Base-by-base conservation (phyloP, 169 alveolate species). In the Plasmodium cynomolgi region DNA sequence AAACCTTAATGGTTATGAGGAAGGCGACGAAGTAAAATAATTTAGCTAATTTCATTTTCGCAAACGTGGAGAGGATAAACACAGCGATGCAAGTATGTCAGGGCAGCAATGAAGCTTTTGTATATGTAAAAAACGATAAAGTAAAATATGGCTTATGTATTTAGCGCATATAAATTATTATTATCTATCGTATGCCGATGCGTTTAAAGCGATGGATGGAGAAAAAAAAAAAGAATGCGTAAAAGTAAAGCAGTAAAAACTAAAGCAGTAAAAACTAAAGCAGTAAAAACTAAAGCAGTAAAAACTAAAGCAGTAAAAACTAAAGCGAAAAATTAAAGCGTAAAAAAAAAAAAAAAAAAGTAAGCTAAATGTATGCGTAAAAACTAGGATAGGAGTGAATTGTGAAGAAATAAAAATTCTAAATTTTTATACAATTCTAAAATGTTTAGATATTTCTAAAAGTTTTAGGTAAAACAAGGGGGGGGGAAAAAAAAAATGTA, bases 11-110 rank as follows among this genome's bases (percentile, higher is more conserved):
- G 39, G 80, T 26, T 17, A 82, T 31, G 23, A 82, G 91, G 80
- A 82, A 50, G 80, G 91, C 91, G 39, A 82, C 41, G 79, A 82
- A 26, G 23, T 82, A 82, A 39, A 82, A 82, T 54, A 82, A 23
- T 29, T 54, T 82, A 8, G 81, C 72, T 29, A 82, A 15, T 82
- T 82, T 82, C 91, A 82, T 82, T 56, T 82, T 82, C 71, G 34
- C 84, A 17, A 20, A 1, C 0, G 29, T 33, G 56, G 9, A 75
- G 13, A 2, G n/a, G n/a, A n/a, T n/a, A n/a, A n/a, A n/a, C n/a
- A n/a, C n/a, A n/a, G n/a, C n/a, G 26, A 75, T 34, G 26, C n/a
- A 26, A 11, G 3, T 17, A 75, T 34, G 13, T 34, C 2, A 75
- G 58, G n/a, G n/a, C 0, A 75, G 17, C 13, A 20, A 1, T 5